These are phyloP conservation scores for Chimonanthus salicifolius DNA, from an alignment of 164 flowering plant species.

Conservation along the genomic window DNA sequence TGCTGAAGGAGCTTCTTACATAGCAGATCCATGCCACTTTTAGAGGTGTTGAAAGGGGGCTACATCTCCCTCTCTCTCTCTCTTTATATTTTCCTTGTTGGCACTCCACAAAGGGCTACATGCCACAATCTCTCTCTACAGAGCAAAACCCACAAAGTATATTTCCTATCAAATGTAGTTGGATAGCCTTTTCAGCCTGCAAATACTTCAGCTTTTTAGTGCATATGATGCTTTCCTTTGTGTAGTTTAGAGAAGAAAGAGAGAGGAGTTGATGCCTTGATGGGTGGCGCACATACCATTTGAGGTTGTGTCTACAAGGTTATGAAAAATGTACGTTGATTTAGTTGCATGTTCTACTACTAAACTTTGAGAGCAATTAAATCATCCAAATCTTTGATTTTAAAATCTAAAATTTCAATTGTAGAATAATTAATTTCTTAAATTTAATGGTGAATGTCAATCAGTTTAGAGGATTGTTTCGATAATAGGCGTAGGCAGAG, in stretches of 20 bases:
- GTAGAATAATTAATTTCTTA: too few species aligned
- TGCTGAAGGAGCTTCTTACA: neutral
- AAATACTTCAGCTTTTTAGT: constrained; percentile 36
- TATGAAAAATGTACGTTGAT: too few species aligned
- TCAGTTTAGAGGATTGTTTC: too few species aligned
- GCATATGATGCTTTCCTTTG: constrained; percentile 39
- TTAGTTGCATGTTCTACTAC: too few species aligned
- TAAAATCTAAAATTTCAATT: too few species aligned
- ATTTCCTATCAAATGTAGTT: constrained; percentile 13
- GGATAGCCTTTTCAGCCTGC: constrained; percentile 29
- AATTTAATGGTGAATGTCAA: too few species aligned
- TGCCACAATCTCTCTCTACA: neutral
- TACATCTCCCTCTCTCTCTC: neutral
- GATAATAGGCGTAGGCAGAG: too few species aligned
- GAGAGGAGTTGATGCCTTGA: neutral
- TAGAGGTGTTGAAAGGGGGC: neutral
- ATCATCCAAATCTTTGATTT: too few species aligned
- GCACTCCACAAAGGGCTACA: neutral
- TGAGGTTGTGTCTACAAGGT: too few species aligned
- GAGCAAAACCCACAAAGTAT: neutral
- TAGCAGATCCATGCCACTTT: neutral
- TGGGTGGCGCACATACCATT: too few species aligned
- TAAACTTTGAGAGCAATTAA: too few species aligned
- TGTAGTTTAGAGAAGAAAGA: constrained; percentile 31
- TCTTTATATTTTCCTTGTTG: neutral